Base-by-base conservation (phyloP, 768 basidiomycete genomes). In the Trametes coccinea region DNA sequence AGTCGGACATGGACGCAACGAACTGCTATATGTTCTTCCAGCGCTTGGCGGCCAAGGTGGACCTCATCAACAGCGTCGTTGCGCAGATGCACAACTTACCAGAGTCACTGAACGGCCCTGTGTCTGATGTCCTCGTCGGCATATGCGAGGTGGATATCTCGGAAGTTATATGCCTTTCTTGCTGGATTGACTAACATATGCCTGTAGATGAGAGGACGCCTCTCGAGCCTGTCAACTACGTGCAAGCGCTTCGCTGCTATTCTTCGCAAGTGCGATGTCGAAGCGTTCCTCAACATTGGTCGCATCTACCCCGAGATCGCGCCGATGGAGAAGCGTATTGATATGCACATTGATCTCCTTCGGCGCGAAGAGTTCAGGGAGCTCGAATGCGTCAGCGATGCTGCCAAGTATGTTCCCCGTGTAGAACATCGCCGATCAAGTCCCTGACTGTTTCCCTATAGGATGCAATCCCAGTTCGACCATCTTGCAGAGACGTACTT, bases 11-110 rank as follows among this genome's bases (percentile, higher is more conserved):
- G 64, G 93, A 94, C 66, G 90, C 96, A 0, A 92, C 94, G 3
- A 88, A 83, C 65, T 91, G 92, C 66, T 92, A 96, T 67, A 78
- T 98, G 61, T 92, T 97, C 82, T 97, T 98, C 86, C 88, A 89
- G 64, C 87, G 97, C 8, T 74, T 98, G 66, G 89, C 88, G 0
- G 79, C 82, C 71, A 99, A 99, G 75, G 81, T 92, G 33, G 92
- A 97, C 65, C 80, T 97, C 45, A 87, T 98, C 74, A 92, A 89
- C 69, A 81, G 76, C 11, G 83, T 93, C 57, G 87, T 95, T 39
- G 92, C 89, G 1, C 88, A 93, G 64, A 84, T 85, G 14, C 91
- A 98, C 69, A 84, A 84, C 39, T 76, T 99, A 33, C 93, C 95
- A 5, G 92, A 93, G 41, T 86, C 92, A 3, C 84, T 98, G 27